These are phyloP conservation scores for Xylariaceae sp. DNA, from an alignment of 2,329 filamentous ascomycete genomes.

Conservation along the genomic window DNA sequence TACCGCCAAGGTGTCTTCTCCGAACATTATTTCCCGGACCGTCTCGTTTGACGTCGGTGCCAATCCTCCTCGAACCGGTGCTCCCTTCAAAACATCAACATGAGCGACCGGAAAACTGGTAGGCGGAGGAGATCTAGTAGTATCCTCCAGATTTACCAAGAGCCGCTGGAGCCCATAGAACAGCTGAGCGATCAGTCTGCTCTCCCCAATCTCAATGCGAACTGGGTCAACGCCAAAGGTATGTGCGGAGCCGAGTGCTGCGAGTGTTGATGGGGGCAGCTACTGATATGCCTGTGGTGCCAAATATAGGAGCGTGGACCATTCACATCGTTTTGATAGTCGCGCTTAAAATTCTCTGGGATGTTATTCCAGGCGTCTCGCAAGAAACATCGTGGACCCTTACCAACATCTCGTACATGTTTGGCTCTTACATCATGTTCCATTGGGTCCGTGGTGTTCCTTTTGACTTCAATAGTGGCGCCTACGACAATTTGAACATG, in stretches of 20 bases:
- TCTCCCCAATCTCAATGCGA: constrained; percentile 90
- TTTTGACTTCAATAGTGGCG: constrained; percentile 97
- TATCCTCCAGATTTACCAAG: constrained; percentile 86
- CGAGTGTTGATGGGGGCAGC: background rate
- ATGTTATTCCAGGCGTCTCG: constrained; percentile 91
- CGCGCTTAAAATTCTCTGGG: constrained; percentile 91
- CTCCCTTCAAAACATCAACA: constrained; percentile 51
- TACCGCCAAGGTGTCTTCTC: constrained; percentile 95
- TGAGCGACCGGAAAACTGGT: constrained; percentile 61
- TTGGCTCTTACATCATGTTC: constrained; percentile 98
- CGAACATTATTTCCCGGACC: constrained; percentile 79
- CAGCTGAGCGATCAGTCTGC: constrained; percentile 96
- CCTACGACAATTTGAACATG: constrained; percentile 99
- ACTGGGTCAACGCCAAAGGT: constrained; percentile 99
- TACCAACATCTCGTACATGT: constrained; percentile 99
- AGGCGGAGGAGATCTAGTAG: constrained; percentile 94
- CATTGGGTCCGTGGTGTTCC: constrained; percentile 97
- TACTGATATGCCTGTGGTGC: constrained; percentile 17
- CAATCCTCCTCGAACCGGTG: constrained; percentile 62
- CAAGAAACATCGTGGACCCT: constrained; percentile 99
- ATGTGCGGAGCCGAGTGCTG: constrained; percentile 33
- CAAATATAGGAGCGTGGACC: constrained; percentile 78
- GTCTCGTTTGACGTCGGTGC: constrained; percentile 86
- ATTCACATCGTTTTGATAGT: constrained; percentile 94
- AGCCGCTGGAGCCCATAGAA: constrained; percentile 93